Conservation (phyloP, 495 filamentous ascomycete species). For the Rhypophila decipiens region DNA sequence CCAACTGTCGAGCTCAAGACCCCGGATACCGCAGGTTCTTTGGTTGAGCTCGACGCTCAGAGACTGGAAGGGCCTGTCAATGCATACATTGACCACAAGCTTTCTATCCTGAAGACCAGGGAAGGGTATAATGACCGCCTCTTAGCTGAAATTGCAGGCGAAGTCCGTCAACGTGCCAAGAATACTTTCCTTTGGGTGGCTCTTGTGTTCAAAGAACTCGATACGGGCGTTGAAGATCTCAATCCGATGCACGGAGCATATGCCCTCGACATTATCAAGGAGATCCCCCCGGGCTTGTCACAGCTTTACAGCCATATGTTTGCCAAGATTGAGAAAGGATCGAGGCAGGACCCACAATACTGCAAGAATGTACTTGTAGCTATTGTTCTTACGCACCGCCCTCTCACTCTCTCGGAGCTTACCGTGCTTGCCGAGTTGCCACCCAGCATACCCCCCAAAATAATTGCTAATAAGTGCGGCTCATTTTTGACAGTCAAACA, state of each 20-base stretch:
- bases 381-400: constrained; percentile 17
- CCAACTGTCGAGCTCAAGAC: constrained; percentile 1
- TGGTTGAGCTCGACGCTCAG: constrained; percentile 17
- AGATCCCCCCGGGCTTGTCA: constrained; percentile 12
- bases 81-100: constrained; percentile 30
- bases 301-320: constrained; percentile 15
- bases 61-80: constrained; percentile 10
- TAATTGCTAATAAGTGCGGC: constrained; percentile 18
- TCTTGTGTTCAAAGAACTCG: constrained; percentile 12
- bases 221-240: no score
- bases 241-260: constrained; percentile 2
- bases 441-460: constrained; percentile 1
- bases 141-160: constrained; percentile 10
- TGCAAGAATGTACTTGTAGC: constrained; percentile 19
- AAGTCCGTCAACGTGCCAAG: constrained; percentile 13
- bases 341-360: constrained; percentile 4
- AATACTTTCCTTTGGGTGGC: constrained; percentile 35
- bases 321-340: constrained; percentile 2
- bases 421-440: constrained; percentile 10
- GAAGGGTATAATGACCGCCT: constrained; percentile 11
- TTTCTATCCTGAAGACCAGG: constrained; percentile 11
- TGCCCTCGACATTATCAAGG: constrained; percentile 3
- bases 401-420: constrained; percentile 23
- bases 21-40: constrained; percentile 17
- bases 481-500: constrained; percentile 27